Conservation (phyloP, 2,329 filamentous ascomycete species). For the Dothidotthia symphoricarpi region DNA sequence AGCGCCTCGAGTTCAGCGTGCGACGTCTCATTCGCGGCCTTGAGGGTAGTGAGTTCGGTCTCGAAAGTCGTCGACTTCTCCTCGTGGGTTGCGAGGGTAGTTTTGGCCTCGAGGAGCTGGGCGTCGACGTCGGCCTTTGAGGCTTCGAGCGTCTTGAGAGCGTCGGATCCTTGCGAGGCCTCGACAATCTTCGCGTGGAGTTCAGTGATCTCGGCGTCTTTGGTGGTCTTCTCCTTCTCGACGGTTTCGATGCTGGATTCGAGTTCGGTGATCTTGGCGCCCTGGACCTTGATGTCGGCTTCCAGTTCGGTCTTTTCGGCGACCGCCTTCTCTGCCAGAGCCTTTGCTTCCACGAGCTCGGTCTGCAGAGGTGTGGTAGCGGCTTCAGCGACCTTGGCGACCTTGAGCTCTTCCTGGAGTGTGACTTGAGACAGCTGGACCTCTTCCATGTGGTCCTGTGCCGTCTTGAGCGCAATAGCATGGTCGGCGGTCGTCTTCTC, state of each 20-base stretch:
- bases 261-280: conserved; percentile 23
- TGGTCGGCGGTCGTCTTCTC: conserved; percentile 21
- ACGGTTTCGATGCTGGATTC: conserved; percentile 18
- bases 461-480: conserved; percentile 20
- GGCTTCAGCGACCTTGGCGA: conserved; percentile 16
- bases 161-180: conserved; percentile 12
- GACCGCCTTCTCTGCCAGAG: conserved; percentile 20
- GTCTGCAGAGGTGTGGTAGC: conserved; percentile 16
- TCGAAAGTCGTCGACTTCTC: conserved; percentile 13
- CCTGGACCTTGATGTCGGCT: conserved; percentile 25
- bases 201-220: conserved; percentile 16
- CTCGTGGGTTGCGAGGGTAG: conserved; percentile 15
- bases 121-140: conserved; percentile 17
- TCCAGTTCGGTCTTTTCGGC: conserved; percentile 22
- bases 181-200: conserved; percentile 20
- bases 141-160: conserved; percentile 18
- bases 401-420: conserved; percentile 16
- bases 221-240: conserved; percentile 15
- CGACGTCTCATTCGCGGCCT: conserved; percentile 17
- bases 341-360: conserved; percentile 25
- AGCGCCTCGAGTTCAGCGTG: conserved; percentile 13
- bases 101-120: conserved; percentile 11
- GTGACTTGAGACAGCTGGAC: background rate
- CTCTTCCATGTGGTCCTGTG: conserved; percentile 1
- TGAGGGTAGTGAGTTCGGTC: conserved; percentile 15